phyloP scores from a whole-genome alignment of 805 yeast species.

The Nakazawaea holstii region DNA sequence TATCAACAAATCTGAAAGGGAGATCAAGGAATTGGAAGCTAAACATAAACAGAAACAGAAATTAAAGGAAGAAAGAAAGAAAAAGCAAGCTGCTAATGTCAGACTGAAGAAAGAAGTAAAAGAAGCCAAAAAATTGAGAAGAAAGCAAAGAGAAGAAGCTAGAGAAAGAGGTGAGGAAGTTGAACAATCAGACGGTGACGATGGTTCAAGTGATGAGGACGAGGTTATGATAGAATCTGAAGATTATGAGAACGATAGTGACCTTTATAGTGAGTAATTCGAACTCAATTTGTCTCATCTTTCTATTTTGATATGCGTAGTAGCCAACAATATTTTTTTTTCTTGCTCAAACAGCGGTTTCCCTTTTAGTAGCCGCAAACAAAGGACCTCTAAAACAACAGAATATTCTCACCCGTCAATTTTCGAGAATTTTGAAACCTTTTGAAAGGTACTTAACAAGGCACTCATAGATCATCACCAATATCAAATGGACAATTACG shows the following conservation, averaged over 20 bases:
- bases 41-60: constrained; percentile 18
- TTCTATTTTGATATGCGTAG: too few relatives aligned
- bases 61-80: constrained; percentile 20
- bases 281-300: too few relatives aligned
- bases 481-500: too few relatives aligned
- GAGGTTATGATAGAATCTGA: constrained; percentile 31
- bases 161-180: constrained; percentile 27
- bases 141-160: constrained; percentile 21
- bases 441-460: too few relatives aligned
- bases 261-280: constrained; percentile 32
- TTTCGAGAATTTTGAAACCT: too few relatives aligned
- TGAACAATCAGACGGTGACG: constrained; percentile 22
- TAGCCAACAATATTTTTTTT: too few relatives aligned
- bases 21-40: constrained; percentile 23
- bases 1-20: constrained; percentile 48
- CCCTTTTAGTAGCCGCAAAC: too few relatives aligned
- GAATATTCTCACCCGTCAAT: too few relatives aligned
- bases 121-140: constrained; percentile 13
- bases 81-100: constrained; percentile 7
- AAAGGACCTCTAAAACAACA: too few relatives aligned
- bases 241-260: constrained; percentile 48
- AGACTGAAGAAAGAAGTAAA: constrained; percentile 19
- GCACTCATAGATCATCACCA: too few relatives aligned
- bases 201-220: constrained; percentile 25
- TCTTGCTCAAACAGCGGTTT: too few relatives aligned